These are phyloP conservation scores for Kurtzmaniella quercitrusa DNA, from an alignment of 1,139 yeast genomes.

Conservation along the genomic window DNA sequence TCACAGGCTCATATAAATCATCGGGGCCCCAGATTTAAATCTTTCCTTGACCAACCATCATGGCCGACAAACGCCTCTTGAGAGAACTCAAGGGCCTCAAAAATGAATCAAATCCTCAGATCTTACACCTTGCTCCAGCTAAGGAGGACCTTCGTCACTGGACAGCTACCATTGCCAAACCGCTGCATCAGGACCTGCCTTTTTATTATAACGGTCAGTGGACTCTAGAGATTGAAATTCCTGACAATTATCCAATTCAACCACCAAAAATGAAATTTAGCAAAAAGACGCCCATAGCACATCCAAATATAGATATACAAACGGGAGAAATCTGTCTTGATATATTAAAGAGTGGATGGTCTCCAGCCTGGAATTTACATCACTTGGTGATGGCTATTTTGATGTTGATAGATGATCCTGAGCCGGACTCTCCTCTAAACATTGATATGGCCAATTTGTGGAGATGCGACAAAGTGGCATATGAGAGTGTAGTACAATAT, in stretches of 20 bases:
- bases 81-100: constrained; percentile 23
- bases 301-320: constrained; percentile 65
- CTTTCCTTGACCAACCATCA: constrained; percentile 6
- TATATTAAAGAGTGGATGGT: constrained; percentile 69
- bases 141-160: constrained; percentile 49
- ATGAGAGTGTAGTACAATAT: constrained; percentile 60
- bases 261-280: constrained; percentile 64
- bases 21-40: background rate
- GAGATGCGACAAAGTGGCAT: constrained; percentile 51
- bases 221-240: constrained; percentile 49
- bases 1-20: background rate
- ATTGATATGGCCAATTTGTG: constrained; percentile 80
- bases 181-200: constrained; percentile 35
- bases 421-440: constrained; percentile 81
- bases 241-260: constrained; percentile 56
- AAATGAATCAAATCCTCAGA: constrained; percentile 31
- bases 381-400: constrained; percentile 70
- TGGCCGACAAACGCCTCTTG: constrained; percentile 30
- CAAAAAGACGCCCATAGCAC: constrained; percentile 48
- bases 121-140: constrained; percentile 42
- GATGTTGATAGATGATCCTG: constrained; percentile 69
- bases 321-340: constrained; percentile 88
- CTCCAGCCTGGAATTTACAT: constrained; percentile 83
- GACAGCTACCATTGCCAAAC: constrained; percentile 60
- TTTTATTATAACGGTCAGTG: constrained; percentile 54